Evolutionary conservation across 2,329 filamentous ascomycete species (phyloP).

Genomic region (Byssoonygena ceratinophila): DNA sequence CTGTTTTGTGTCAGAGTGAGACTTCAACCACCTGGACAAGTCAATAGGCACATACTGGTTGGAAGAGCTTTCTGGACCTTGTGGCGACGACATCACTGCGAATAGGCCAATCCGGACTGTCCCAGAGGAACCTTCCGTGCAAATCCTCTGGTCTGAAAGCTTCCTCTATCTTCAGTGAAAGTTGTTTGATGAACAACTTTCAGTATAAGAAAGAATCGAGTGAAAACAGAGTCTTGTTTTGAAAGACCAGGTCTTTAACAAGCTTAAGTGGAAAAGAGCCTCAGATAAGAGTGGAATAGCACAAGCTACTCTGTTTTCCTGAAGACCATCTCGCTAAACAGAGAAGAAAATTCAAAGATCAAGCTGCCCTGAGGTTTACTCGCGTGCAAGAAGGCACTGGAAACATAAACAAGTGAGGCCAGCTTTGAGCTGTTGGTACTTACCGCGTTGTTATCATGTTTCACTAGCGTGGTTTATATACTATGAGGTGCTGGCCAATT

Average conservation of each 20-base stretch:
- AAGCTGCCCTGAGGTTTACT: not conserved
- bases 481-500: not conserved
- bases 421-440: not conserved
- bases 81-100: not conserved
- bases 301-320: too few relatives aligned
- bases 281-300: too few relatives aligned
- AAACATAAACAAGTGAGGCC: not conserved
- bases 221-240: not conserved
- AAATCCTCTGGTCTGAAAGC: not conserved
- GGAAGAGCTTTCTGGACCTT: not conserved
- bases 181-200: not conserved
- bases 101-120: not conserved
- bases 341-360: not conserved
- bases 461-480: constrained; percentile 3
- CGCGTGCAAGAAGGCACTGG: not conserved
- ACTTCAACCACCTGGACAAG: not conserved
- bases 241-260: too few relatives aligned
- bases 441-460: constrained; percentile 4
- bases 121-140: not conserved
- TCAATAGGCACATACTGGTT: not conserved
- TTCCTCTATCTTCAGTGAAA: not conserved
- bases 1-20: not conserved
- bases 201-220: too few relatives aligned
- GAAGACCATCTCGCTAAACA: too few relatives aligned
- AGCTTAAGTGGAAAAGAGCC: too few relatives aligned